Conservation (phyloP, 192 early-diverging fungal genomes). For the Entomortierella lignicola region DNA sequence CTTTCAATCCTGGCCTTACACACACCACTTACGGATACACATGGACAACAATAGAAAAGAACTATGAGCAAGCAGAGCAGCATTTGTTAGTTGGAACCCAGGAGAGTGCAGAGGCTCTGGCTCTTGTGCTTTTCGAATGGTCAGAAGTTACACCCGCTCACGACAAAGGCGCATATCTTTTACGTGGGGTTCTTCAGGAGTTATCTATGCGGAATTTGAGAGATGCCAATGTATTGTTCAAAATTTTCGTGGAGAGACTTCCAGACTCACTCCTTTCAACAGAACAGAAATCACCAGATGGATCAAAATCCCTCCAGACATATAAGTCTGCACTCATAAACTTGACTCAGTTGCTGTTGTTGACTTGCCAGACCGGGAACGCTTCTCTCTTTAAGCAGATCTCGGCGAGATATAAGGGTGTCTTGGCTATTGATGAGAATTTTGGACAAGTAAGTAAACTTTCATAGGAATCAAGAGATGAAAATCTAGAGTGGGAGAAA, state of each 20-base stretch:
- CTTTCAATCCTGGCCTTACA: too few relatives aligned
- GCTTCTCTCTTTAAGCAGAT: constrained; percentile 40
- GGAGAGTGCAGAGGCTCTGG: constrained; percentile 81
- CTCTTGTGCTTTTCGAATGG: constrained; percentile 85
- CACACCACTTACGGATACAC: too few relatives aligned
- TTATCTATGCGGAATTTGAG: constrained; percentile 47
- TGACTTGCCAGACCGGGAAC: constrained; percentile 47
- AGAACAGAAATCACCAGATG: constrained; percentile 30
- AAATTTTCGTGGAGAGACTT: constrained; percentile 34
- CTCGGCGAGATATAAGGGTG: constrained; percentile 34
- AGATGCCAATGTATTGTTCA: constrained; percentile 33
- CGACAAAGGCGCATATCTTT: constrained; percentile 81
- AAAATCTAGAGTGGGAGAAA: constrained; percentile 17
- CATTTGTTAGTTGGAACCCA: constrained; percentile 88
- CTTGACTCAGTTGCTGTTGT: constrained; percentile 53
- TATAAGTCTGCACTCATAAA: constrained; percentile 63
- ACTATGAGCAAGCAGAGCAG: constrained; percentile 84
- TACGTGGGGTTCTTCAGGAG: constrained; percentile 86
- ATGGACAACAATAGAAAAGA: constrained; percentile 58
- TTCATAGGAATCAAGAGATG: constrained; percentile 44
- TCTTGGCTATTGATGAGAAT: constrained; percentile 50
- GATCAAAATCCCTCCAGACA: constrained; percentile 54
- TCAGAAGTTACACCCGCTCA: constrained; percentile 63
- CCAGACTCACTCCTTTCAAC: constrained; percentile 19
- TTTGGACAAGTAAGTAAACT: constrained; percentile 52